Evolutionary conservation across 2,329 filamentous ascomycete genomes (phyloP), one percentile per base, ranked within the genome.

Genomic region (Chrysoporthe puriensis): DNA sequence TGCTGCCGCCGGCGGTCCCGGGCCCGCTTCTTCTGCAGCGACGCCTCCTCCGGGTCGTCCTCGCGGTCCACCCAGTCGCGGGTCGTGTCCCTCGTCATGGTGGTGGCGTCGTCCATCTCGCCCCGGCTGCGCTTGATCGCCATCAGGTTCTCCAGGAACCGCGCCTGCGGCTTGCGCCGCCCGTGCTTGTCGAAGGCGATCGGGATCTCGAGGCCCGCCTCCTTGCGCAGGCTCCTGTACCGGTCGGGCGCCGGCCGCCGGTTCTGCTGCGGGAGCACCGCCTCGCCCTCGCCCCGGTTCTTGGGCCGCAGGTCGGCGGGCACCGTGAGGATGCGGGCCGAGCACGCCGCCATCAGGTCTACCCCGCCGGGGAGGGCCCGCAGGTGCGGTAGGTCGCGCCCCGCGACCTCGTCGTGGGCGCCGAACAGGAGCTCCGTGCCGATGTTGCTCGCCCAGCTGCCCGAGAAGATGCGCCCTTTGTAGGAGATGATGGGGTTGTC

Each of bases 371-470:
- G 81, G 36, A 87, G 83, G 34, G 82, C 79, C n/a, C 83, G 85
- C 50, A 86, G 76, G 9, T 78, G 77, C 3, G 85, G 84, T 2
- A 85, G 76, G 9, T 76, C 76, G 13, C 76, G 73, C 66, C 78
- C 72, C 7, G 75, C 69, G 32, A 69, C 21, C 57, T 68, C 70
- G 70, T 84, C 79, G 70, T 83, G 85, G 18, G 79, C 79, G 1
- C 84, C 85, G 73, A 97, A 90, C 54, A 97, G 86, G 71, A 94
- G 81, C 72, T 96, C 93, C 0, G 94, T 97, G 46, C 95, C 95
- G 56, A 97, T 87, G 69, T 93, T 91, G 70, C 92, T 88, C 13
- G 88, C 86, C 95, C 95, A 98, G 58, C 88, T 81, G 71, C 93
- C 95, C 71, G 88, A 89, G 76, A 94, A 96, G 32, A 96, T 82